Percentiles rank a stretch among this genome's conserved stretches.
Evolutionary conservation across 176 grass and related monocot species (phyloP).

Genomic region (Bonia amplexicaulis): DNA sequence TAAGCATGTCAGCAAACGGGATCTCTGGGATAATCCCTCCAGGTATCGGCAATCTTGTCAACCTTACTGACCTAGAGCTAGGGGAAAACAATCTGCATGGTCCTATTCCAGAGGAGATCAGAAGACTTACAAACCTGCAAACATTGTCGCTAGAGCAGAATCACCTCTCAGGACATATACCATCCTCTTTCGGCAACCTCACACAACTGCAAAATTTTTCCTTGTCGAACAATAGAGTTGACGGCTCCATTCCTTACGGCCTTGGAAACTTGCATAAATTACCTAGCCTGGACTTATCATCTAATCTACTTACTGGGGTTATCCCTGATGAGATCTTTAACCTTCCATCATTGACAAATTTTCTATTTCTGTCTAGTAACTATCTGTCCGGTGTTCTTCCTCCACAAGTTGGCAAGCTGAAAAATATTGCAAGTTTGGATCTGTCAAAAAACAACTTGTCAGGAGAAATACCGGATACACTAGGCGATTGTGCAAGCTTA

Average conservation of each 20-base stretch:
- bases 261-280: constrained; percentile 14
- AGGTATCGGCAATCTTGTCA: constrained; percentile 17
- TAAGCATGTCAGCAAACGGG: background rate
- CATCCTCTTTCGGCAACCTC: constrained; percentile 37
- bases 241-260: constrained; percentile 27
- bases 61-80: background rate
- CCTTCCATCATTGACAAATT: constrained; percentile 2
- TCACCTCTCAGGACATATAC: constrained; percentile 23
- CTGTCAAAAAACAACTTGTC: constrained; percentile 31
- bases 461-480: background rate
- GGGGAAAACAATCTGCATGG: background rate
- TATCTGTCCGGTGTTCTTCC: constrained; percentile 15
- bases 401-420: constrained; percentile 24
- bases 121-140: constrained; percentile 11
- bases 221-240: constrained; percentile 8
- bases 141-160: background rate
- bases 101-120: constrained; percentile 26
- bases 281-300: background rate
- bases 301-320: constrained; percentile 15
- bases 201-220: background rate
- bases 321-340: constrained; percentile 35
- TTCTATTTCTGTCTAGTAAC: constrained; percentile 27
- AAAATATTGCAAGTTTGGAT: background rate
- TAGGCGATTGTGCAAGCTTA: constrained; percentile 35
- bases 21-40: constrained; percentile 19